Evolutionary conservation across 805 yeast species (phyloP).

Genomic region (Hanseniaspora hatyaiensis): DNA sequence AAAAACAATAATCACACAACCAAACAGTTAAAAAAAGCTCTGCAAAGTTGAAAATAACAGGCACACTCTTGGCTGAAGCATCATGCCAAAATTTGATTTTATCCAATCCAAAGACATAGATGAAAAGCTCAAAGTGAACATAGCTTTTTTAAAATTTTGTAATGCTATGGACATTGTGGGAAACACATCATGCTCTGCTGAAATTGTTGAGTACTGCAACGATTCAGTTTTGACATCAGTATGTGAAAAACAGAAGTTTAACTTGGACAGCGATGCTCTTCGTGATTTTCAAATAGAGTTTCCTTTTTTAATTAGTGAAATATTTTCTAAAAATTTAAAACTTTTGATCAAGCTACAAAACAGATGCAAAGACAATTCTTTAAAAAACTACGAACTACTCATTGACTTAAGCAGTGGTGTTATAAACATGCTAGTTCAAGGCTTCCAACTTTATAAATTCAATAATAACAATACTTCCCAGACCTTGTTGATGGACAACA

Average conservation of each 20-base stretch:
- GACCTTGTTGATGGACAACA: neutral
- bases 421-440: neutral
- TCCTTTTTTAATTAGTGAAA: conserved; percentile 1
- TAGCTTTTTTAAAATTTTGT: neutral
- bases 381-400: neutral
- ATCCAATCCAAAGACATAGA: neutral
- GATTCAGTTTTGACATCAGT: neutral
- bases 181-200: neutral
- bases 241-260: neutral
- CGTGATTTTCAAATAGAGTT: neutral
- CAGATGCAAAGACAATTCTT: neutral
- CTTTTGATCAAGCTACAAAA: conserved; percentile 1
- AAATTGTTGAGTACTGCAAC: conserved; percentile 3
- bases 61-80: neutral
- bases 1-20: too few relatives aligned
- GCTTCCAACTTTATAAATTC: conserved; percentile 5
- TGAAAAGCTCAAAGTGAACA: neutral
- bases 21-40: neutral
- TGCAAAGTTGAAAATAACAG: neutral
- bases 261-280: neutral
- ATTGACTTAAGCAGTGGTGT: conserved; percentile 3
- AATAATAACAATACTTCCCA: neutral
- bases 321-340: conserved; percentile 9
- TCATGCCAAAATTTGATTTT: neutral
- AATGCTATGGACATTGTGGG: neutral